Percentiles rank a stretch among this genome's conserved stretches.
Evolutionary conservation across 2,329 filamentous ascomycete genomes (phyloP).

Genomic region (Camillea tinctor): DNA sequence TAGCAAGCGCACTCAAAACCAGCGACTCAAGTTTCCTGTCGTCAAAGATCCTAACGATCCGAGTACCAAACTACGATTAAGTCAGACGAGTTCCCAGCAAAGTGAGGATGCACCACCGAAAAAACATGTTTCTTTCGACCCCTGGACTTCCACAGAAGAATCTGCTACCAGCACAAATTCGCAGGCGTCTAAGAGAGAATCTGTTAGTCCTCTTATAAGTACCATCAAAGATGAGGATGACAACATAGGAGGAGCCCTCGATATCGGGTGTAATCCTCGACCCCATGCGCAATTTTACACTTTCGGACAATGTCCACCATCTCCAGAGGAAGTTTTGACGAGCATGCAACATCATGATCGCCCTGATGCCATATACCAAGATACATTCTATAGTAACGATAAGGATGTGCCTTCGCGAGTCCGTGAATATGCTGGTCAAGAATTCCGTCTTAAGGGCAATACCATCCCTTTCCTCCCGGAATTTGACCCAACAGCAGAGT

Average conservation of each 20-base stretch:
- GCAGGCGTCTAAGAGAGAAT: conserved; percentile 14
- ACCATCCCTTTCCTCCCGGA: conserved; percentile 76
- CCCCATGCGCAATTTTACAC: conserved; percentile 30
- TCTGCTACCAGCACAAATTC: conserved; percentile 6
- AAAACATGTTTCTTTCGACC: conserved; percentile 38
- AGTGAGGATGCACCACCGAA: conserved; percentile 36
- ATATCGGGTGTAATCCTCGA: conserved; percentile 27
- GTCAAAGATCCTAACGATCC: conserved; percentile 74
- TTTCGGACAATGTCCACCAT: conserved; percentile 34
- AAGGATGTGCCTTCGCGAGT: conserved; percentile 74
- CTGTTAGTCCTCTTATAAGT: conserved; percentile 16
- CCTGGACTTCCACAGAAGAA: conserved; percentile 10
- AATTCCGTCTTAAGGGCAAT: conserved; percentile 75
- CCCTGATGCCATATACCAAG: conserved; percentile 75
- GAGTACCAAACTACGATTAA: conserved; percentile 61
- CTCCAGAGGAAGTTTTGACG: conserved; percentile 44
- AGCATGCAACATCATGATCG: conserved; percentile 58
- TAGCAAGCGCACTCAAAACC: conserved; percentile 40
- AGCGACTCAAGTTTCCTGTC: conserved; percentile 63
- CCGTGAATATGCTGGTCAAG: conserved; percentile 83
- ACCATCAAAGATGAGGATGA: conserved; percentile 10
- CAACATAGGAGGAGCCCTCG: conserved; percentile 7
- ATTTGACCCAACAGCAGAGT: conserved; percentile 66
- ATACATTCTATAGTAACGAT: conserved; percentile 82
- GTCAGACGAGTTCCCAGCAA: conserved; percentile 57